These are phyloP conservation scores for Tricholoma flavovirens DNA, from an alignment of 768 basidiomycete species.

Conservation along the genomic window DNA sequence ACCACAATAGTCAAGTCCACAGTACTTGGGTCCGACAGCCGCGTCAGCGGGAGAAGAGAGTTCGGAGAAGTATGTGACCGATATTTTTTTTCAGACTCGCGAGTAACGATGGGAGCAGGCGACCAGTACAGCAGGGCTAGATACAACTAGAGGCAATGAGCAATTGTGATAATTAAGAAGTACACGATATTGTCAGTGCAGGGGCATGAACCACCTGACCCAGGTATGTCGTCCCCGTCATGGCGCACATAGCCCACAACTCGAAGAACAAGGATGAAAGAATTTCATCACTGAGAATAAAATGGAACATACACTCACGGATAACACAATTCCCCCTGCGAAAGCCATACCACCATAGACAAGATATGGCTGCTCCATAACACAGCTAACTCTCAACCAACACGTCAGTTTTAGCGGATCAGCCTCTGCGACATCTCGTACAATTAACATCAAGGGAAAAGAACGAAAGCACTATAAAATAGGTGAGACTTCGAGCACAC, in stretches of 20 bases:
- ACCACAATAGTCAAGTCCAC: conserved; percentile 79
- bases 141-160: conserved; percentile 49
- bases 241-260: conserved; percentile 61
- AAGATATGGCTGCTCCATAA: conserved; percentile 26
- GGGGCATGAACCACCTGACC: conserved; percentile 41
- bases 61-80: conserved; percentile 49
- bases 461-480: neutral
- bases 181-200: conserved; percentile 27
- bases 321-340: conserved; percentile 24
- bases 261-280: conserved; percentile 96
- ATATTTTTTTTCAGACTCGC: conserved; percentile 65
- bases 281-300: conserved; percentile 45
- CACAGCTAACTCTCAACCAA: neutral
- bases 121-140: conserved; percentile 68
- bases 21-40: conserved; percentile 47
- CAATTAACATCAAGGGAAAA: conserved; percentile 10
- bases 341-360: conserved; percentile 32
- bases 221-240: conserved; percentile 55
- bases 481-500: neutral
- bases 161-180: conserved; percentile 8
- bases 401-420: neutral
- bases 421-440: neutral
- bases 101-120: conserved; percentile 57
- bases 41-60: conserved; percentile 50
- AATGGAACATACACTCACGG: conserved; percentile 29